Base-by-base conservation (phyloP, 306 rosid genomes). In the Cicer yamashitae region DNA sequence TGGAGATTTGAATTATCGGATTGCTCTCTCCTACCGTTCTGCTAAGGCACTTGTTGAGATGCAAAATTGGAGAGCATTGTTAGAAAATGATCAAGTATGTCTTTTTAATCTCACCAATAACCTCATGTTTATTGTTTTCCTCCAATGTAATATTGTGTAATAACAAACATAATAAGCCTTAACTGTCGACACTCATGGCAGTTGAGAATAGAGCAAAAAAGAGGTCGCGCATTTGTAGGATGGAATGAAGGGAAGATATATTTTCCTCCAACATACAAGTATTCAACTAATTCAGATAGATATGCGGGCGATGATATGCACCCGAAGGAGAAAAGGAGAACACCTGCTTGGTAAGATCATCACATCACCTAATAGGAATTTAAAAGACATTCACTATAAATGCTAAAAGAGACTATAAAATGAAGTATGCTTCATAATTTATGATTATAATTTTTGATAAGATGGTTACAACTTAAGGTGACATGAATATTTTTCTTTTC, bases 21-120 rank as follows among this genome's bases (percentile, higher is more conserved):
- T 96, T 10, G 94, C 97, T 22, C 96, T 92, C 65, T 77, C 90
- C 56, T 89, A 90, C 86, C 98, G 98, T 14, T 92, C 98, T 75
- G 99, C 98, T 20, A 92, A 91, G 82, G 98, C 99, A 2, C 90
- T 96, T 20, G 97, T 96, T 40, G 99, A 96, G 93, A 96, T 96
- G 99, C 99, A 96, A 81, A 96, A 96, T 74, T 96, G 99, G 99
- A 89, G 98, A 86, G 98, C 97, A 80, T 84, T 96, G 80, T 82
- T 96, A 76, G 99, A 96, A 89, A 92, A 86, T 73, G 99, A 96
- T 76, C 99, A 96, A 91, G 99, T 83, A 90, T 63, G 87, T 73
- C 62, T 57, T 22, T 73, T 60, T 47, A 60, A 54, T 43, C 79
- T 78, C 68, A 20, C 20, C 37, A 66, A 38, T 25, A 51, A 15